phyloP scores from a whole-genome alignment of 1,139 yeast genomes.

The Hansenula sp. region DNA sequence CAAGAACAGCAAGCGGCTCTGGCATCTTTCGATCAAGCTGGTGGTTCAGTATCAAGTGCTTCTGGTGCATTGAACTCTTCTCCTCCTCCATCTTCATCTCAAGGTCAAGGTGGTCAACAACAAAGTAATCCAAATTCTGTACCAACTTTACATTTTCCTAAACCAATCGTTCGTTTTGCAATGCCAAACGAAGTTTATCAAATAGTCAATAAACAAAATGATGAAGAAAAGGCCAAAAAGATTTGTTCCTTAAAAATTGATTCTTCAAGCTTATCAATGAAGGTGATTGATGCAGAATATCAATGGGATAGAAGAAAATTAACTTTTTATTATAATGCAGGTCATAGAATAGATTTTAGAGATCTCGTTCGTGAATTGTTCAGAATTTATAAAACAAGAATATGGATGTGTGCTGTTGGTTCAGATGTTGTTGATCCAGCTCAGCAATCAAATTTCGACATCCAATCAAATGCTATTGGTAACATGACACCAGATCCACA shows the following conservation, averaged over 20 bases:
- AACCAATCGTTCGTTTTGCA: constrained; percentile 63
- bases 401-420: constrained; percentile 91
- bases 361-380: constrained; percentile 90
- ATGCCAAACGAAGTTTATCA: constrained; percentile 32
- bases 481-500: background rate
- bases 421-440: constrained; percentile 6
- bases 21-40: constrained; percentile 28
- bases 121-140: constrained; percentile 2
- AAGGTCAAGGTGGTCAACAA: background rate
- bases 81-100: constrained; percentile 16
- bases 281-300: constrained; percentile 76
- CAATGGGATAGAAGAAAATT: constrained; percentile 94
- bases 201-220: constrained; percentile 31
- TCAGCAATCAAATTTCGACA: background rate
- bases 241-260: constrained; percentile 31
- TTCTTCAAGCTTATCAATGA: constrained; percentile 33
- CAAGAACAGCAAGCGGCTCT: constrained; percentile 48
- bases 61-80: constrained; percentile 14
- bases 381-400: constrained; percentile 90
- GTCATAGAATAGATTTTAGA: constrained; percentile 87
- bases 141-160: constrained; percentile 43
- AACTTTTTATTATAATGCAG: constrained; percentile 74
- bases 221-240: constrained; percentile 45
- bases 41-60: constrained; percentile 22
- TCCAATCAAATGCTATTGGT: background rate